Evolutionary conservation across 1,284 basidiomycete genomes (phyloP), one percentile per base, ranked within the genome.

Genomic region (Peniophora sp.): DNA sequence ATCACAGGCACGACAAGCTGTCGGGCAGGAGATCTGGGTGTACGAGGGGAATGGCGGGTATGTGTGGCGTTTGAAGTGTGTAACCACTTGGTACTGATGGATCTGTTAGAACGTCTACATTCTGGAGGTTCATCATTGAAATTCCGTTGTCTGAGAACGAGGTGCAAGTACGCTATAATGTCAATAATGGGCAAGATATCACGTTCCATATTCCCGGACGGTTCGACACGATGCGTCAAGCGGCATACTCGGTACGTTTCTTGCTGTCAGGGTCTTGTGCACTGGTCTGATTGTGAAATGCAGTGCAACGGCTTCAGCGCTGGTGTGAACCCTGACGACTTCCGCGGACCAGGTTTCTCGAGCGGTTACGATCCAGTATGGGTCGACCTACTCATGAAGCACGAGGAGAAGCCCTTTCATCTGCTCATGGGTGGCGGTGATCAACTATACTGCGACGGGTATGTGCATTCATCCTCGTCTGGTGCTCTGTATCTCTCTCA

Each of bases 61-160:
- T 48, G 79, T 64, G 2, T 27, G 24, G 32, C 17, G 23, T 23
- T 34, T 20, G 1, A 32, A 18, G 39, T 23, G 17, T 22, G 23
- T 37, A 34, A 37, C 32, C 6, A 32, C 14, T 20, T 24, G 12
- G 14, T 17, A 36, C 24, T 41, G 8, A 41, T 9, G 32, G 24
- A 53, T 55, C 42, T 42, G 15, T 35, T n/a, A 88, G 91, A 14
- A 85, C 87, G 0, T 92, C 79, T 63, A 92, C 91, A 1, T 99
- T 99, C 71, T 98, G 93, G 91, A 78, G 97, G 50, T 98, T 98
- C 73, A 78, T 88, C 64, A 81, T 98, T 51, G 81, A 88, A 58
- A 77, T 99, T 51, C 92, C 91, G 3, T 66, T 98, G 8, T 74
- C 77, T 3, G 67, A 74, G 8, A 68, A 74, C 35, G 91, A 96